phyloP scores from a whole-genome alignment of 345 rosid genomes.

The Sapria himalayana region DNA sequence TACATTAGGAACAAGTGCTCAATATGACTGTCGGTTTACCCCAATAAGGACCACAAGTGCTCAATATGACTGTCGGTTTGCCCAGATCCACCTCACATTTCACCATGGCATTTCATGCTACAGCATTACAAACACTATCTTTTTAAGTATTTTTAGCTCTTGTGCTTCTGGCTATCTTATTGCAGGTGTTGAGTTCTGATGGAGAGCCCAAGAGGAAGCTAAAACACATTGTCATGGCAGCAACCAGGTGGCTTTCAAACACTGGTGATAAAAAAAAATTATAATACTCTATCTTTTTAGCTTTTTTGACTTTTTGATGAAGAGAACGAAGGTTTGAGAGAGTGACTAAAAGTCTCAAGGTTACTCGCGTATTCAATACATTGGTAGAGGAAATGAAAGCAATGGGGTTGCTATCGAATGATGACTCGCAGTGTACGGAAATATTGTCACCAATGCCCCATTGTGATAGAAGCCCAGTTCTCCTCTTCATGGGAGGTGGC shows the following conservation, averaged over 20 bases:
- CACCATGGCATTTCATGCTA: no score
- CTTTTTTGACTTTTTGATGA: neutral
- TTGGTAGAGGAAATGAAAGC: conserved; percentile 73
- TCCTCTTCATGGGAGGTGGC: conserved; percentile 93
- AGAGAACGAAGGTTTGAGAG: conserved; percentile 71
- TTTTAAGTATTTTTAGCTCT: neutral
- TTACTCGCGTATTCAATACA: conserved; percentile 47
- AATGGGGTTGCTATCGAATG: conserved; percentile 21
- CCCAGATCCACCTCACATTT: no score
- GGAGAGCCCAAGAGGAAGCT: conserved; percentile 34
- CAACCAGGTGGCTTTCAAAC: conserved; percentile 42
- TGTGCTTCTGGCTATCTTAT: neutral
- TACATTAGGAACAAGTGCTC: no score
- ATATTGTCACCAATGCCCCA: conserved; percentile 78
- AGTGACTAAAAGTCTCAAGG: conserved; percentile 46
- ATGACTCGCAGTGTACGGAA: conserved; percentile 29
- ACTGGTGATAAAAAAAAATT: neutral
- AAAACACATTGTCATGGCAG: conserved; percentile 57
- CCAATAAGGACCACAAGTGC: no score
- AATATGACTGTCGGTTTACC: no score
- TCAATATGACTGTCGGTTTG: no score
- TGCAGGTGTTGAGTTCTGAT: conserved; percentile 38
- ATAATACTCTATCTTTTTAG: neutral
- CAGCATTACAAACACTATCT: neutral
- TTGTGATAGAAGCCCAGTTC: conserved; percentile 60